Evolutionary conservation across 2,329 filamentous ascomycete species (phyloP), one percentile per base, ranked within the genome.

Genomic region (Orbilia javanica): DNA sequence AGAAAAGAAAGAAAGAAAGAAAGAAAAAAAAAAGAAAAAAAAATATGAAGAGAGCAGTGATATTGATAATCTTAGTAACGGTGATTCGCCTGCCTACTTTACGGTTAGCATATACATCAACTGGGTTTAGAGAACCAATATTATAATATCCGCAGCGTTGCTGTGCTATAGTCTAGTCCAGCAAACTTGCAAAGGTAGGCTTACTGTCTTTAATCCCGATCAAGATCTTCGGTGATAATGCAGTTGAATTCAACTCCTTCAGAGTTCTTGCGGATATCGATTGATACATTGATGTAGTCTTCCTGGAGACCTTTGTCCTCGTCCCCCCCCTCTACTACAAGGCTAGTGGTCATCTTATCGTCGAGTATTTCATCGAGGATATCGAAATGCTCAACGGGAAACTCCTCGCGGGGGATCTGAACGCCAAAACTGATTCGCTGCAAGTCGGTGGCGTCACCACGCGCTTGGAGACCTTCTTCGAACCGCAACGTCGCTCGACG

Each of bases 201-300:
- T n/a, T n/a, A n/a, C n/a, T n/a, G n/a, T n/a, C n/a, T 20, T 52
- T 15, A 52, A 36, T 18, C 27, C 27, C 3, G 15, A n/a, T 60
- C 55, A 25, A 60, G 10, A 0, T 72, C 42, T 18, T 70, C 67
- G n/a, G 53, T 1, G 18, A 55, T 39, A n/a, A 72, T 36, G 44
- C 53, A 55, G 13, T 25, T 62, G 8, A 39, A 20, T 31, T 68
- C 53, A 25, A 29, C 15, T 1, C 67, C 67, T 18, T 72, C 44
- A 7, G n/a, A 11, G 25, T 39, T 39, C n/a, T 27, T 62, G 20
- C 27, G 29, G 18, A 39, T 48, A n/a, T 36, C 39, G 36, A 60
- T 22, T 15, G 74, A 78, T 15, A 78, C 31, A 11, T 72, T 78
- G 20, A 78, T 31, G 3, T 63, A 29, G 10, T 71, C 74, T 7